A percentile compares a stretch with the other conserved stretches of the same genome.
Evolutionary conservation across 805 yeast species (phyloP).

Genomic region (Wickerhamiella azymoides): DNA sequence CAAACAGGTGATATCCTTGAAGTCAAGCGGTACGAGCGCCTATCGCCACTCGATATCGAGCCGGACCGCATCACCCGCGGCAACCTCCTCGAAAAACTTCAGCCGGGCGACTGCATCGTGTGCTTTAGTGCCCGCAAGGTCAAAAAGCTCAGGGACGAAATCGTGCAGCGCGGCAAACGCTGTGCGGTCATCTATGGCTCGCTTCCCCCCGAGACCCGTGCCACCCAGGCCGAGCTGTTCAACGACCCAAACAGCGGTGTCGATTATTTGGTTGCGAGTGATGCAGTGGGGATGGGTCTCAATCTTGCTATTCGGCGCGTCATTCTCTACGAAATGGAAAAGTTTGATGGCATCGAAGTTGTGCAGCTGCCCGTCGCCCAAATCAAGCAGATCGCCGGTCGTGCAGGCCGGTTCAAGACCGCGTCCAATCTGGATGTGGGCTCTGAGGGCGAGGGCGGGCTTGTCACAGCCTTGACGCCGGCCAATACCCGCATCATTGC

Average conservation of each 20-base stretch:
- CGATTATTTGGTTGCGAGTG: constrained; percentile 84
- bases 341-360: constrained; percentile 51
- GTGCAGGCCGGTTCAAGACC: constrained; percentile 74
- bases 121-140: constrained; percentile 70
- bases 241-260: constrained; percentile 52
- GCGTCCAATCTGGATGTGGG: constrained; percentile 35
- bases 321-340: constrained; percentile 51
- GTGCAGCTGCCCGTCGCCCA: constrained; percentile 43
- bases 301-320: constrained; percentile 73
- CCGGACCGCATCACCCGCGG: constrained; percentile 22
- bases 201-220: constrained; percentile 86
- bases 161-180: constrained; percentile 49
- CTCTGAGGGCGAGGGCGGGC: constrained; percentile 24
- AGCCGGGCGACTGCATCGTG: constrained; percentile 77
- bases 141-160: constrained; percentile 48
- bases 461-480: constrained; percentile 10
- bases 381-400: constrained; percentile 85
- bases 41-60: constrained; percentile 56
- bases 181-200: constrained; percentile 94
- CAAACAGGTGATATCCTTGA: constrained; percentile 70
- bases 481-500: constrained; percentile 7
- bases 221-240: constrained; percentile 66
- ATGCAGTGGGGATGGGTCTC: constrained; percentile 96
- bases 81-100: constrained; percentile 29
- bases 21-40: constrained; percentile 56